Percentiles rank a stretch among this genome's conserved stretches.
Evolutionary conservation across 129 eudicot species (phyloP).

Genomic region (Tagetes patula): DNA sequence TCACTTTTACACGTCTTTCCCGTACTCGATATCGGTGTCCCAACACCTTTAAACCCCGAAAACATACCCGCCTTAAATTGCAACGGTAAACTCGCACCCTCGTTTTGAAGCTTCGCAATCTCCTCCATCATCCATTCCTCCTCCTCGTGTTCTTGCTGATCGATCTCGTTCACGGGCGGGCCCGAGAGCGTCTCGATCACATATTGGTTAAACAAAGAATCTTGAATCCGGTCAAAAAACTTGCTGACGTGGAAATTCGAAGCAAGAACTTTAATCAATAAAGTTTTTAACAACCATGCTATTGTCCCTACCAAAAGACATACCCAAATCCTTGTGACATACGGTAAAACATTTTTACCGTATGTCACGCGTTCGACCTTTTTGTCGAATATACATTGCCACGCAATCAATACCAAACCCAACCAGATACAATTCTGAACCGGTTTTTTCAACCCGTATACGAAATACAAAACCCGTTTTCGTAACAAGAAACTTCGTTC

Average conservation of each 20-base stretch:
- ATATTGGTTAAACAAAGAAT: constrained; percentile 53
- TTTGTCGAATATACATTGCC: constrained; percentile 41
- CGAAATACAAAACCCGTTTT: constrained; percentile 67
- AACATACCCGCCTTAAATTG: constrained; percentile 50
- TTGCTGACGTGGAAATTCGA: constrained; percentile 53
- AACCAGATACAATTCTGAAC: constrained; percentile 56
- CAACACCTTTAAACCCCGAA: constrained; percentile 37
- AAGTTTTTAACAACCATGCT: constrained; percentile 48
- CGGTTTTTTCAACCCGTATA: constrained; percentile 45
- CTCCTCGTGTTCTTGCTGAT: constrained; percentile 35
- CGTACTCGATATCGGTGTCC: constrained; percentile 34
- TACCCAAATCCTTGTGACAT: constrained; percentile 43
- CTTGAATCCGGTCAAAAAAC: constrained; percentile 61
- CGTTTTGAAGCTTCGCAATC: constrained; percentile 43
- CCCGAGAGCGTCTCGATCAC: constrained; percentile 53
- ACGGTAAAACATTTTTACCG: constrained; percentile 41
- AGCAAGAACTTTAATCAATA: constrained; percentile 53
- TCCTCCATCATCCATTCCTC: constrained; percentile 39
- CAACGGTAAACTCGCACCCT: constrained; percentile 41
- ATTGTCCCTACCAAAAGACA: constrained; percentile 59
- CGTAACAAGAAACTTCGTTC: constrained; percentile 61
- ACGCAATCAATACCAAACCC: constrained; percentile 39
- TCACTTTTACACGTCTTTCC: constrained; percentile 6
- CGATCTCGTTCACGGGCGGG: constrained; percentile 36
- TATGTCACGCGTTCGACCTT: constrained; percentile 35